Conservation (phyloP, 108 stramenopile genomes). For the Nitzschia sp. region DNA sequence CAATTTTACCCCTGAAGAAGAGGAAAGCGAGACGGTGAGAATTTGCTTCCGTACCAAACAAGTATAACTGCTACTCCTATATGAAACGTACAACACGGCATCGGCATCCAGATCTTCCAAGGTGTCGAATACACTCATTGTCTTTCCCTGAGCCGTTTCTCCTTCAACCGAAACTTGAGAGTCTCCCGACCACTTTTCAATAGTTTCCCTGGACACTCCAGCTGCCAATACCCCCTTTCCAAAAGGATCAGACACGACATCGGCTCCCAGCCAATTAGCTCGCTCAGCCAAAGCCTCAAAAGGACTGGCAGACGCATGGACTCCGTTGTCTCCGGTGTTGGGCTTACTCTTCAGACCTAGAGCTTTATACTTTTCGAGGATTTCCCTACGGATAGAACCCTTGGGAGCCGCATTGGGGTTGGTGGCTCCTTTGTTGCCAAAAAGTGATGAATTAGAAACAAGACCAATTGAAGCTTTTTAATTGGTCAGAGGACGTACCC, state of each 20-base stretch:
- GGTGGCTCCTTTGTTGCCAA: constrained; percentile 71
- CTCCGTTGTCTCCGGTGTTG: constrained; percentile 90
- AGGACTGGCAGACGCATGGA: constrained; percentile 83
- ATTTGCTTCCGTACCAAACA: too few relatives aligned
- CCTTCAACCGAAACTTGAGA: constrained; percentile 69
- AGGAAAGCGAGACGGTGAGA: too few relatives aligned
- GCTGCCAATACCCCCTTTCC: constrained; percentile 63
- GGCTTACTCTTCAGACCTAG: constrained; percentile 67
- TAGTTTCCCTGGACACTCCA: constrained; percentile 63
- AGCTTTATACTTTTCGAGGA: constrained; percentile 56
- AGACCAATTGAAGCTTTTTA: not conserved
- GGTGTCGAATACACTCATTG: constrained; percentile 75
- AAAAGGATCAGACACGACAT: constrained; percentile 63
- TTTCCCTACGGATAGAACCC: constrained; percentile 67
- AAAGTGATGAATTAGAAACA: constrained; percentile 12
- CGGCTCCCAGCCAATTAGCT: constrained; percentile 68
- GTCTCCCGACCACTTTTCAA: constrained; percentile 69
- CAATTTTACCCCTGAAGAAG: too few relatives aligned
- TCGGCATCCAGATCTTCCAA: constrained; percentile 83
- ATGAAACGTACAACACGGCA: constrained; percentile 52
- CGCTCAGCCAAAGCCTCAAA: constrained; percentile 88
- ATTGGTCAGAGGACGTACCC: constrained; percentile 56
- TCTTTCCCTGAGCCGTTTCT: constrained; percentile 48
- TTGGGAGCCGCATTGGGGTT: constrained; percentile 64
- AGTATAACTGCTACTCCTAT: too few relatives aligned